Conservation (phyloP, 768 basidiomycete genomes). For the Lentinula lateritia region DNA sequence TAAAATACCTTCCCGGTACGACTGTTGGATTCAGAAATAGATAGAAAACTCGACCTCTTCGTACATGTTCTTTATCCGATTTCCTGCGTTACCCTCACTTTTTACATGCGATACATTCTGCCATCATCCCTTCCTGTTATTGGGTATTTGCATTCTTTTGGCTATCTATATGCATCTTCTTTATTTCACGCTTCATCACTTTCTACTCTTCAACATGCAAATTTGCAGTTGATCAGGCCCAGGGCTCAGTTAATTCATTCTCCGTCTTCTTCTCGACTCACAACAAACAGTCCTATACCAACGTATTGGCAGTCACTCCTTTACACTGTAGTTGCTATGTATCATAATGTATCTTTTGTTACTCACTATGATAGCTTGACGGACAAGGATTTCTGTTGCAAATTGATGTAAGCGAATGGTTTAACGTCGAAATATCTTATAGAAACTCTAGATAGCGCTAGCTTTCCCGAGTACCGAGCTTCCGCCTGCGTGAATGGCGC, state of each 20-base stretch:
- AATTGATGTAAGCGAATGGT: no score
- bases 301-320: neutral
- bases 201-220: neutral
- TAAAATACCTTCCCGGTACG: constrained; percentile 57
- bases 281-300: neutral
- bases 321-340: constrained; percentile 1
- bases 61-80: neutral
- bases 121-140: neutral
- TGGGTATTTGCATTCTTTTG: neutral
- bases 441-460: no score
- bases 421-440: no score
- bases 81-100: neutral
- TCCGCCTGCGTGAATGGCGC: neutral
- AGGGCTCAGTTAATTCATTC: neutral
- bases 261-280: neutral
- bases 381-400: neutral
- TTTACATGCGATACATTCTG: neutral
- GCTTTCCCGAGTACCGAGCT: no score
- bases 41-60: neutral
- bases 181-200: neutral
- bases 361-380: neutral
- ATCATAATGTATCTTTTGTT: neutral
- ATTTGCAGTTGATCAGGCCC: neutral
- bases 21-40: neutral
- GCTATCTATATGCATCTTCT: neutral